phyloP scores from a whole-genome alignment of 225 moss, liverwort and hornwort species.

The Thuidium tamariscinum region DNA sequence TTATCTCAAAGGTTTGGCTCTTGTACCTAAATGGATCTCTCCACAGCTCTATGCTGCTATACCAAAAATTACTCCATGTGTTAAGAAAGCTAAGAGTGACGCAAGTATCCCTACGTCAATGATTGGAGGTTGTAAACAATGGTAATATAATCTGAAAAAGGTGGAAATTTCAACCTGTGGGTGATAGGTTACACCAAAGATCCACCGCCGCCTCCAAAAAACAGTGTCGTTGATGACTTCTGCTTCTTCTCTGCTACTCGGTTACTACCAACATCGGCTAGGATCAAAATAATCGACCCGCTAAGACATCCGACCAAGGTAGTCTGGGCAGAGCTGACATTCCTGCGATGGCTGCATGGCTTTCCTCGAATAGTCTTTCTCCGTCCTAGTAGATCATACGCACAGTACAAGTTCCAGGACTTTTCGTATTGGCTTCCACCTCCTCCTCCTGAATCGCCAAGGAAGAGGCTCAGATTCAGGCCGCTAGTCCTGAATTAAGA shows the following conservation, averaged over 20 bases:
- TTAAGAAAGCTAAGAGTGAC: not conserved
- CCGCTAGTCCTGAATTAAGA: not conserved
- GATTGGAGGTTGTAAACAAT: not conserved
- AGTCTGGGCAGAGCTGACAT: slow-evolving; percentile 26
- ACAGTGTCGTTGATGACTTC: slow-evolving; percentile 12
- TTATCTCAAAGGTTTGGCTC: not conserved
- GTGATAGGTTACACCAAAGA: slow-evolving; percentile 8
- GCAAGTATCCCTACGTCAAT: not conserved
- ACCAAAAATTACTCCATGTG: not conserved
- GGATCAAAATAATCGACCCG: slow-evolving; percentile 26
- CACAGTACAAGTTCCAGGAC: slow-evolving; percentile 7
- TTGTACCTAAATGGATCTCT: not conserved
- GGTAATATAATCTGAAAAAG: not conserved
- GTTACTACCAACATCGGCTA: slow-evolving; percentile 21
- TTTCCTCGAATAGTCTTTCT: slow-evolving; percentile 17
- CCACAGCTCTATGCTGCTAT: not conserved
- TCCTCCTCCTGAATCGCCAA: not conserved
- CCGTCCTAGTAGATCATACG: slow-evolving; percentile 16
- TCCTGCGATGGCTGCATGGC: slow-evolving; percentile 33
- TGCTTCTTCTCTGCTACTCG: slow-evolving; percentile 22
- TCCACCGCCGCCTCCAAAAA: slow-evolving; percentile 7
- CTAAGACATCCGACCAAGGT: not conserved
- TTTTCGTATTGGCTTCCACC: slow-evolving; percentile 18
- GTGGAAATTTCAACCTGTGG: not conserved
- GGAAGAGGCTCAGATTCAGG: not conserved